Evolutionary conservation across 176 grass and related monocot species (phyloP).

Genomic region (Aegilops longissima): DNA sequence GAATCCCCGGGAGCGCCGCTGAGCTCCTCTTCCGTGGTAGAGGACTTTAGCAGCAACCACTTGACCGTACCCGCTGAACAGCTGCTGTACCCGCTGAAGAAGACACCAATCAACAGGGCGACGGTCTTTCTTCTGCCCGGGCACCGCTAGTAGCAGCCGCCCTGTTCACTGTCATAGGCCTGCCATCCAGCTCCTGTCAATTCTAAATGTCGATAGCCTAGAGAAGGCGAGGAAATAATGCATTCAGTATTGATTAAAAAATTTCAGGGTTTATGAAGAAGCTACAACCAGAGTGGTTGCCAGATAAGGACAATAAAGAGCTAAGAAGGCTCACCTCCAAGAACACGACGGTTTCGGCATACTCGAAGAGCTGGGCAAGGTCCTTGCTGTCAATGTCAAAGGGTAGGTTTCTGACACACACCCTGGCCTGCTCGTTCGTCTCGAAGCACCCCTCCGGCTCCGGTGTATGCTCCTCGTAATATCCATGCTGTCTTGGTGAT

Average conservation of each 20-base stretch:
- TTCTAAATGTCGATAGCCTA: background rate
- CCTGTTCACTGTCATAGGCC: slow-evolving; percentile 70
- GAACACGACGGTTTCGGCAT: background rate
- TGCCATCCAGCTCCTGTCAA: slow-evolving; percentile 55
- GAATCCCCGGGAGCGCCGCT: background rate
- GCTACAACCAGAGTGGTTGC: no score
- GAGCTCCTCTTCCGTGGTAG: background rate
- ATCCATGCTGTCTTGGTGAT: background rate
- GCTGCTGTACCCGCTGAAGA: background rate
- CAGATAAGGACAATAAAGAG: background rate
- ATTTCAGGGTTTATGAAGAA: no score
- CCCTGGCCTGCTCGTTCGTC: background rate
- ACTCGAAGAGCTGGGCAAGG: background rate
- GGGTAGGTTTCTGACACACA: background rate
- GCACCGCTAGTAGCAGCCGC: slow-evolving; percentile 54
- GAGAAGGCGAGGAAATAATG: no score
- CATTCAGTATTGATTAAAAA: no score
- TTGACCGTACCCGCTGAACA: background rate
- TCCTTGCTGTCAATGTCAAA: background rate
- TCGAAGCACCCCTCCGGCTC: background rate
- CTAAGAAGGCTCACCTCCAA: background rate
- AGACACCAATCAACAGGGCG: slow-evolving; percentile 21
- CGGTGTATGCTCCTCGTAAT: background rate
- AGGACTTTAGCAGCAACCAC: background rate
- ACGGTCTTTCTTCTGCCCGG: slow-evolving; percentile 35